Evolutionary conservation across 2,329 filamentous ascomycete genomes (phyloP).

Genomic region (Fusarium sp.): DNA sequence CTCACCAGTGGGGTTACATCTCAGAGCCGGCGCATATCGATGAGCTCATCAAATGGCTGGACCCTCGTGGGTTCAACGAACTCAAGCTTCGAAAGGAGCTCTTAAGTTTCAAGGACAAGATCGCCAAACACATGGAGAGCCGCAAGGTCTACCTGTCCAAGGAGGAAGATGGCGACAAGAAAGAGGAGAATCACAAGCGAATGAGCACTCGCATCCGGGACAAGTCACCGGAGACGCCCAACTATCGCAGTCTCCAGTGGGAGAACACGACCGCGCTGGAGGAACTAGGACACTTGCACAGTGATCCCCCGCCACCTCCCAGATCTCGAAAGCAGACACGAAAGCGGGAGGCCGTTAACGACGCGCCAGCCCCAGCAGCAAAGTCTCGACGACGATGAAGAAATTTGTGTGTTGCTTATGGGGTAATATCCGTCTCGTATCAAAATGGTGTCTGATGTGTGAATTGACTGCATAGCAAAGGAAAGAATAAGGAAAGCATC

Average conservation of each 20-base stretch:
- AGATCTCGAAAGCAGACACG: conserved; percentile 60
- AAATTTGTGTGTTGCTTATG: neutral
- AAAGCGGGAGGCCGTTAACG: conserved; percentile 58
- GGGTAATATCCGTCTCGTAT: neutral
- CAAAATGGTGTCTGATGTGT: neutral
- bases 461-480: conserved; percentile 13
- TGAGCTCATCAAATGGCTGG: conserved; percentile 85
- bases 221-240: conserved; percentile 56
- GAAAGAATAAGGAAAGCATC: conserved; percentile 1
- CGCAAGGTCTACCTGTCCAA: conserved; percentile 74
- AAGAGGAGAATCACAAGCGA: conserved; percentile 51
- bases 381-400: conserved; percentile 46
- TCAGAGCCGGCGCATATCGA: conserved; percentile 83
- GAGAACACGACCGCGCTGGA: conserved; percentile 66
- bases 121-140: conserved; percentile 81
- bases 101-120: conserved; percentile 76
- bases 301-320: conserved; percentile 62
- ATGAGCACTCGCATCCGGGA: conserved; percentile 59
- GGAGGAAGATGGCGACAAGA: conserved; percentile 49
- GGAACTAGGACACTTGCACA: conserved; percentile 66
- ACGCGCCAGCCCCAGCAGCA: conserved; percentile 41
- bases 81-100: conserved; percentile 89
- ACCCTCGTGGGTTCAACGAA: conserved; percentile 86
- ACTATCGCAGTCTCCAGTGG: conserved; percentile 63
- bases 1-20: conserved; percentile 90